These are phyloP conservation scores for Terfezia boudieri DNA, from an alignment of 495 filamentous ascomycete species.

Conservation along the genomic window DNA sequence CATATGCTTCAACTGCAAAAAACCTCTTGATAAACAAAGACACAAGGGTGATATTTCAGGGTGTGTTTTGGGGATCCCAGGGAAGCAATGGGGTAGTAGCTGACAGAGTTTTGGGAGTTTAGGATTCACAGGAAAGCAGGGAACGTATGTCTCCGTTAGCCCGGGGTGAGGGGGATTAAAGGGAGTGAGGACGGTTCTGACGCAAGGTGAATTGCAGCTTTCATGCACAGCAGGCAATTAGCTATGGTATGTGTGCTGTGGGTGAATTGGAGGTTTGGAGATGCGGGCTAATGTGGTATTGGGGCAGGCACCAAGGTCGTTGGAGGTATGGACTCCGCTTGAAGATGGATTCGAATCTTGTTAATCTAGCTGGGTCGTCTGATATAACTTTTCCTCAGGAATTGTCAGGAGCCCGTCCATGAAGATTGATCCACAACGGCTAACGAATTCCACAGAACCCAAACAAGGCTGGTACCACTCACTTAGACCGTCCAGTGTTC, in stretches of 20 bases:
- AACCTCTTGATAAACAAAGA: conserved; percentile 84
- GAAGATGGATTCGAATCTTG: neutral
- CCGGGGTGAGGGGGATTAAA: neutral
- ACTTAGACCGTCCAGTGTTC: conserved; percentile 88
- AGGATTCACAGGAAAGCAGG: conserved; percentile 85
- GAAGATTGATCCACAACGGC: conserved; percentile 23
- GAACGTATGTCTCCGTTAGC: conserved; percentile 40
- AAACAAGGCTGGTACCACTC: conserved; percentile 80
- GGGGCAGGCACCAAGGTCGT: conserved; percentile 77
- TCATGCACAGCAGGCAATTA: conserved; percentile 93
- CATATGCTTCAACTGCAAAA: conserved; percentile 60
- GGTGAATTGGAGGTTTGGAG: too few species aligned
- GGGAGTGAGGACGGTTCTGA: neutral
- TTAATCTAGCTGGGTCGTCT: neutral
- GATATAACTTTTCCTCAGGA: neutral
- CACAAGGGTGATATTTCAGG: conserved; percentile 90
- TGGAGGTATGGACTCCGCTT: conserved; percentile 33
- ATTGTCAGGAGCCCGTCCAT: neutral
- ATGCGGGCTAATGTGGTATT: neutral
- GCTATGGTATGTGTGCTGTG: conserved; percentile 50
- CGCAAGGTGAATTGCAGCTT: conserved; percentile 37
- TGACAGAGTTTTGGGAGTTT: neutral
- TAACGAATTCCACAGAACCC: conserved; percentile 33
- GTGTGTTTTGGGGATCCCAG: conserved; percentile 17
- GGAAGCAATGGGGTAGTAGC: neutral